phyloP scores from a whole-genome alignment of 2,329 filamentous ascomycete species.

The Incumbomyces delicatus region DNA sequence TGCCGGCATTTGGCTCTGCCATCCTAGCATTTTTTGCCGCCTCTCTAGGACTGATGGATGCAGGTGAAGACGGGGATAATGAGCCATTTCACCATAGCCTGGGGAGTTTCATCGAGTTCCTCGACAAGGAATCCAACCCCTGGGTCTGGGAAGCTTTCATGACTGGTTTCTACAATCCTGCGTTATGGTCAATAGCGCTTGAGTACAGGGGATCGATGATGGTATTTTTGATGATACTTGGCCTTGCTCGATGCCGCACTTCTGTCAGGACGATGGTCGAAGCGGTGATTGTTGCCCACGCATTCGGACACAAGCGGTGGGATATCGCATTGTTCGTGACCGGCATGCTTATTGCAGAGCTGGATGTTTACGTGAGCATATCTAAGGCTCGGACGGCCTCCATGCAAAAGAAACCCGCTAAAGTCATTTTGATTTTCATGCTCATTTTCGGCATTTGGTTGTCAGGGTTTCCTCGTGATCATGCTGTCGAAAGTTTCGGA shows the following conservation, averaged over 20 bases:
- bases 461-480: not conserved
- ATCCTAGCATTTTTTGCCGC: conserved; percentile 1
- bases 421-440: not conserved
- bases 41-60: not conserved
- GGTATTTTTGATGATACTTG: conserved; percentile 26
- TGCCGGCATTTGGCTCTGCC: conserved; percentile 1
- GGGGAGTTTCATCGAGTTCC: not conserved
- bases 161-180: conserved; percentile 29
- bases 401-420: conserved; percentile 1
- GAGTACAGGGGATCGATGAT: conserved; percentile 36
- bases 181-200: conserved; percentile 39
- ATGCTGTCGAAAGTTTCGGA: not conserved
- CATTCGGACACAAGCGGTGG: conserved; percentile 20
- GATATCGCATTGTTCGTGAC: conserved; percentile 32
- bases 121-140: not conserved
- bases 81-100: not conserved
- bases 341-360: conserved; percentile 34
- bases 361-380: conserved; percentile 26
- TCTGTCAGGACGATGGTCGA: conserved; percentile 4
- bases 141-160: conserved; percentile 1
- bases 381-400: not conserved
- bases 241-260: conserved; percentile 2
- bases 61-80: not conserved
- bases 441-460: conserved; percentile 1
- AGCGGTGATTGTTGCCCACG: not conserved